phyloP scores from a whole-genome alignment of 306 rosid genomes.

The Betula pendula region DNA sequence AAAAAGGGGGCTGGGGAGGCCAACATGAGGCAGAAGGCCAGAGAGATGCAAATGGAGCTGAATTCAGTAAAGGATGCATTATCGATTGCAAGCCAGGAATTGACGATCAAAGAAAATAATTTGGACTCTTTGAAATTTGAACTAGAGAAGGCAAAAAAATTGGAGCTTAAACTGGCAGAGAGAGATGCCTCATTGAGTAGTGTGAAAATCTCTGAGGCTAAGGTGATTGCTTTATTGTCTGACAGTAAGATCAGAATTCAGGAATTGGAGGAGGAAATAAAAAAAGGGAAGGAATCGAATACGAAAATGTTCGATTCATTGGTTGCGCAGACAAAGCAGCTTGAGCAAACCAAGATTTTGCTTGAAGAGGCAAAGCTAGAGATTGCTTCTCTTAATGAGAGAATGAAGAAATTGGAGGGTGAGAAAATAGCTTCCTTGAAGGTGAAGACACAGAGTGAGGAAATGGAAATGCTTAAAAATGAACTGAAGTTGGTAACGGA shows the following conservation, averaged over 20 bases:
- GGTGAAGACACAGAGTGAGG: slow-evolving; percentile 28
- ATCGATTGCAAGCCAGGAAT: slow-evolving; percentile 14
- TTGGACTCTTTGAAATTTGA: slow-evolving; percentile 35
- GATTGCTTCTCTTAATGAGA: slow-evolving; percentile 43
- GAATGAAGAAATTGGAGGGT: slow-evolving; percentile 29
- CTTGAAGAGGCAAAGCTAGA: slow-evolving; percentile 65
- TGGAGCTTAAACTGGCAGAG: slow-evolving; percentile 31
- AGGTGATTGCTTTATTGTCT: slow-evolving; percentile 22
- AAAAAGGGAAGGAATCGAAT: slow-evolving; percentile 53
- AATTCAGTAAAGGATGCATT: slow-evolving; percentile 22
- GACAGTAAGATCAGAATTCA: slow-evolving; percentile 36
- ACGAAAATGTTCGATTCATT: slow-evolving; percentile 53
- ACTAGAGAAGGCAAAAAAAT: slow-evolving; percentile 26
- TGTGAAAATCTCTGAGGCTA: slow-evolving; percentile 41
- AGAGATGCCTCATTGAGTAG: slow-evolving; percentile 20
- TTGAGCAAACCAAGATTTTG: slow-evolving; percentile 51
- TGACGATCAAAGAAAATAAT: slow-evolving; percentile 19
- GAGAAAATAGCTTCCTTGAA: slow-evolving; percentile 18
- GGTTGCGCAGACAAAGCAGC: slow-evolving; percentile 57
- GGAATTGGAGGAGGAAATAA: slow-evolving; percentile 50
- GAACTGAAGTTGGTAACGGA: slow-evolving; percentile 55
- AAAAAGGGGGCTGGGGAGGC: slow-evolving; percentile 36
- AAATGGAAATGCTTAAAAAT: slow-evolving; percentile 39
- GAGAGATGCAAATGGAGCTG: slow-evolving; percentile 23
- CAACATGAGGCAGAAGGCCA: slow-evolving; percentile 23